A percentile compares a stretch with the other conserved stretches of the same genome.
Conservation (phyloP, 2,329 filamentous ascomycete species). For the Arthrobotrys sphaeroides region DNA sequence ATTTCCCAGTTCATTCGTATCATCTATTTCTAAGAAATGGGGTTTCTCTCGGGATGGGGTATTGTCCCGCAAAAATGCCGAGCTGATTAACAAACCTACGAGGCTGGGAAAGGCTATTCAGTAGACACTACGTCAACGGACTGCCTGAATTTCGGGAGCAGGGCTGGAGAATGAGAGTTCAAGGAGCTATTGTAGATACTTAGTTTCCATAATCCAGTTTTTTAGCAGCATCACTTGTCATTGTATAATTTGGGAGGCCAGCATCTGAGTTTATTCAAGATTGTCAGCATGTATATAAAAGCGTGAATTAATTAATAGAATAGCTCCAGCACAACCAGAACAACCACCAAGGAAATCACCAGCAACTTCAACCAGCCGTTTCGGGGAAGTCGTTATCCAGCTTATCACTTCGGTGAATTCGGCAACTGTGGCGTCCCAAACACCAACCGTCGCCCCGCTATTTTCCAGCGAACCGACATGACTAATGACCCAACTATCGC, state of each 20-base stretch:
- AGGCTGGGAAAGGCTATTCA: too few relatives aligned
- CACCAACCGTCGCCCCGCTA: background rate
- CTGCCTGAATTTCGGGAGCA: too few relatives aligned
- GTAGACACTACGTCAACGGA: too few relatives aligned
- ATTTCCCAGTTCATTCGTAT: too few relatives aligned
- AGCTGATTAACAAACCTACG: too few relatives aligned
- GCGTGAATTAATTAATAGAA: conserved; percentile 7
- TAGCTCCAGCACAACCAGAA: too few relatives aligned
- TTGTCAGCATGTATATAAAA: conserved; percentile 7
- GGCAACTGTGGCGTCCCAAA: background rate
- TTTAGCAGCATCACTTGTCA: background rate
- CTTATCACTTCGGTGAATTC: background rate
- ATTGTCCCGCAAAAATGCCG: background rate
- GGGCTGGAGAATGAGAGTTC: too few relatives aligned
- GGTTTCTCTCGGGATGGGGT: too few relatives aligned
- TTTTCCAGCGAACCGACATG: background rate
- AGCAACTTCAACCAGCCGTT: background rate
- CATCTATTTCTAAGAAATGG: background rate
- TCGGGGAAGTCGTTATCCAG: background rate
- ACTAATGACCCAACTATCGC: background rate
- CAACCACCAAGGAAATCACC: too few relatives aligned
- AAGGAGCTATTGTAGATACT: conserved; percentile 1
- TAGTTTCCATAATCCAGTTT: background rate
- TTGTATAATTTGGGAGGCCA: background rate
- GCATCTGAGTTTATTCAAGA: background rate